Evolutionary conservation across 495 filamentous ascomycete species (phyloP).

Genomic region (Aspergillus heteromorphus): DNA sequence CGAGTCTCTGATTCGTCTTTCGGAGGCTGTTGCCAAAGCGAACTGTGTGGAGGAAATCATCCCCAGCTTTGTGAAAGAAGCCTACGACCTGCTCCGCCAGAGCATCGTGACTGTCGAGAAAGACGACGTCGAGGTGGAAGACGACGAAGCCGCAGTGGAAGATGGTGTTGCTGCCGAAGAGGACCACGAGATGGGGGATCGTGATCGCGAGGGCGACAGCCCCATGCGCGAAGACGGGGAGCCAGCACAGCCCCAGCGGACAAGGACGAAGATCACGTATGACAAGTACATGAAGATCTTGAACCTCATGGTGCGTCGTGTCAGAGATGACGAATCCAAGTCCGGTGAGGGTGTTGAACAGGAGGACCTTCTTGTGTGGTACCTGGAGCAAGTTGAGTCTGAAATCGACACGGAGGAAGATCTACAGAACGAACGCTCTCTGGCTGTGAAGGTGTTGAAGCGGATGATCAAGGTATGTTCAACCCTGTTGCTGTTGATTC

Average conservation of each 20-base stretch:
- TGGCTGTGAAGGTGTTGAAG: conserved; percentile 87
- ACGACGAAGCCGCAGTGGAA: conserved; percentile 52
- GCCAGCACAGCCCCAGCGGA: conserved; percentile 33
- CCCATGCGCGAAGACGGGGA: conserved; percentile 57
- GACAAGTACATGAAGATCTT: conserved; percentile 91
- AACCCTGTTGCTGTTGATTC: neutral
- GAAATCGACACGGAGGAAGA: conserved; percentile 79
- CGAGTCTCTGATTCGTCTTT: conserved; percentile 89
- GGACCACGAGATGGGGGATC: conserved; percentile 38
- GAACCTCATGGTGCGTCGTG: conserved; percentile 72
- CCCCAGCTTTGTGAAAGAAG: conserved; percentile 80
- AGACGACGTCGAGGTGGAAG: conserved; percentile 94
- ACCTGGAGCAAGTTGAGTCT: conserved; percentile 86
- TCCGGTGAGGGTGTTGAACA: conserved; percentile 85
- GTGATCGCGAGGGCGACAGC: conserved; percentile 62
- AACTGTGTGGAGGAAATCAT: conserved; percentile 93
- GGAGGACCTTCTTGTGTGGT: conserved; percentile 83
- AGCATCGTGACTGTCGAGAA: conserved; percentile 98
- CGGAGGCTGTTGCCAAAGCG: conserved; percentile 92
- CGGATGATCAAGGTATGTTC: conserved; percentile 87
- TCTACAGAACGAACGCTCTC: conserved; percentile 63
- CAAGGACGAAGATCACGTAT: conserved; percentile 86
- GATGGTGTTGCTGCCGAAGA: conserved; percentile 16
- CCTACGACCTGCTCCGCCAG: conserved; percentile 80
- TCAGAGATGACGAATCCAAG: conserved; percentile 69